Base-by-base conservation (phyloP, 1,284 basidiomycete species). In the Pterula multifida region DNA sequence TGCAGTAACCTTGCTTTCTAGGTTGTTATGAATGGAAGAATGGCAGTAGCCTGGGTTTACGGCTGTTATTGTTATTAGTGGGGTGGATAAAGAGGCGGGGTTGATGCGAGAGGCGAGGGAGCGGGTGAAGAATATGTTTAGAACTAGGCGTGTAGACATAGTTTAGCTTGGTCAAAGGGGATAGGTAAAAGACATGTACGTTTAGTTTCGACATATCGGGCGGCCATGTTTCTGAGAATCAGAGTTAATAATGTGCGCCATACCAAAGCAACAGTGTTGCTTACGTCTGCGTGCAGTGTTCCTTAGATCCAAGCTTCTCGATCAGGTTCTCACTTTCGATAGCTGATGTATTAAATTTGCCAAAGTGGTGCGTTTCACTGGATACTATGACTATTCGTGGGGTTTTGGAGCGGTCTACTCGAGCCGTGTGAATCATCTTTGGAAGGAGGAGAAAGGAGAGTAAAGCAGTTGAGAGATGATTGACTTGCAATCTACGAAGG, bases 11-110 rank as follows among this genome's bases (percentile, higher is more conserved):
- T 6, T 6, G 17, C 19, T 42, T 6, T 6, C 9, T 6, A 42
- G 9, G 39, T 42, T 6, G n/a, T 9, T 6, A 17, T 42, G 39
- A 48, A 67, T 55, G 17, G 55, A 55, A 13, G 62, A 60, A 39
- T 56, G 52, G 36, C 66, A 66, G 39, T 62, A 57, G 3, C 67
- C 66, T 1, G 68, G 68, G 49, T 68, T 62, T 47, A 66, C 57
- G 39, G 59, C 55, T 13, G 63, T 63, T 26, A 69, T 61, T 17
- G 62, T 54, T 21, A 70, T 53, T 2, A 65, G 57, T 1, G 57
- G 59, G 17, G 60, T 56, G 15, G 55, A 49, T 22, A 4, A n/a
- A 9, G 39, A 42, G 4, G 60, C 54, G 21, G 39, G 39, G 6
- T 42, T 22, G 28, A 32, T 17, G 9, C 21, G 21, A 17, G 19